A percentile compares a stretch with the other conserved stretches of the same genome.
These are phyloP conservation scores for Tripterygium wilfordii DNA, from an alignment of 177 flowering plant species.

Conservation along the genomic window DNA sequence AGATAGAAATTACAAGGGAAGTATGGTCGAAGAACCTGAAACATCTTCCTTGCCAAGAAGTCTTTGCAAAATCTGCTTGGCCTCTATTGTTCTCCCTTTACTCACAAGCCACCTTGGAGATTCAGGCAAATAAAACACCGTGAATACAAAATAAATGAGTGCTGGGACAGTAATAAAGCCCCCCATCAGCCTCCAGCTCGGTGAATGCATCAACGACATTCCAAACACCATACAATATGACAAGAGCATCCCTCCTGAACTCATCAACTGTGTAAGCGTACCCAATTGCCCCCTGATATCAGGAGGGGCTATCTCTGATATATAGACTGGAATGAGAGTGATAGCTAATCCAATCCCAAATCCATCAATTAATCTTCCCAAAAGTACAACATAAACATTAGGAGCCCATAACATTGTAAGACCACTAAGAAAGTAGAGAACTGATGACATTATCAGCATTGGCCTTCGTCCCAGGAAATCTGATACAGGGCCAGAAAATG, in stretches of 20 bases:
- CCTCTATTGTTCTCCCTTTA: constrained; percentile 46
- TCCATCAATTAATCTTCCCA: constrained; percentile 45
- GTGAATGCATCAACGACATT: constrained; percentile 34
- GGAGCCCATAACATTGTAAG: constrained; percentile 49
- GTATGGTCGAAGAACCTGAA: too few relatives aligned
- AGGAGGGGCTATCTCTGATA: constrained; percentile 53
- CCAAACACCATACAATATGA: constrained; percentile 47
- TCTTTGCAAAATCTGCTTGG: constrained; percentile 36
- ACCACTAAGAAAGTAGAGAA: constrained; percentile 38
- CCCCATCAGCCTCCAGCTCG: constrained; percentile 52
- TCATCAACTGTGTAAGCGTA: constrained; percentile 45
- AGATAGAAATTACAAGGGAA: too few relatives aligned
- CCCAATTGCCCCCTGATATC: constrained; percentile 40
- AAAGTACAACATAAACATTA: constrained; percentile 36
- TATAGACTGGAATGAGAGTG: constrained; percentile 38
- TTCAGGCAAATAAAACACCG: constrained; percentile 43
- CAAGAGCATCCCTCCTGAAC: constrained; percentile 38
- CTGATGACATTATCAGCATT: constrained; percentile 33
- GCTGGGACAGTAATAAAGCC: constrained; percentile 39
- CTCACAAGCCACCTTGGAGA: constrained; percentile 60
- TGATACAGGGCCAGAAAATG: constrained; percentile 32
- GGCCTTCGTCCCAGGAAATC: constrained; percentile 47
- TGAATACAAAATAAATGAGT: constrained; percentile 23
- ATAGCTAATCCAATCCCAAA: constrained; percentile 46
- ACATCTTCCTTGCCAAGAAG: constrained; percentile 50